Base-by-base conservation (phyloP, 768 basidiomycete genomes). In the Daedaleopsis sinensis region DNA sequence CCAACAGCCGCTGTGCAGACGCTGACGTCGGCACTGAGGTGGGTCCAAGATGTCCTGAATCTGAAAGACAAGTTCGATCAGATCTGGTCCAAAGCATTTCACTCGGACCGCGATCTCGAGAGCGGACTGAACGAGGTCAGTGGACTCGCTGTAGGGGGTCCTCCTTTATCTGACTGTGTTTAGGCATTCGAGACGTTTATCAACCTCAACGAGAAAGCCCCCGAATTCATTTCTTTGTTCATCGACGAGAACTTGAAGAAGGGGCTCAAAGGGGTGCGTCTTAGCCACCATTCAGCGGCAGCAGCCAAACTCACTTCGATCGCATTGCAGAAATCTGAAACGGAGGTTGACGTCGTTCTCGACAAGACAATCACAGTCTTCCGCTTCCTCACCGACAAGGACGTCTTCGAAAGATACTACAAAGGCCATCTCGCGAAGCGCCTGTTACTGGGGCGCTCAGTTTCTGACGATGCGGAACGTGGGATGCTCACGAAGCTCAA, bases 401-500 rank as follows among this genome's bases (percentile, higher is more conserved):
- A 99, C 70, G 85, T 94, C 15, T 99, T 99, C 71, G 97, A 99
- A 74, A 85, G 93, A 37, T 98, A 98, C 73, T 99, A 99, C 80
- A 98, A 98, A 76, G 83, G 82, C 16, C 97, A 98, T 73, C 87
- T 99, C 35, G 93, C 96, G 6, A 93, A 95, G 72, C 93, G 97
- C 37, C 82, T 99, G 12, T 82, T 98, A 35, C 83, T 85, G 32
- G 86, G 85, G 11, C 88, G 96, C 18, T 96, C 94, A 19, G 87
- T 96, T 8, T 97, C 95, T 0, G 97, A 99, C 67, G 97, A 99
- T 74, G 96, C 97, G 3, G 97, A 99, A 71, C 90, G 92, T 49
- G 93, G 91, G 59, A 98, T 99, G 95, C 84, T 99, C 1, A 89
- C 94, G 49, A 98, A 97, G 76, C 86, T 99, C 69, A 98, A 98